phyloP scores from a whole-genome alignment of 2,329 filamentous ascomycete species.

The Verticillium zaregamsianum region DNA sequence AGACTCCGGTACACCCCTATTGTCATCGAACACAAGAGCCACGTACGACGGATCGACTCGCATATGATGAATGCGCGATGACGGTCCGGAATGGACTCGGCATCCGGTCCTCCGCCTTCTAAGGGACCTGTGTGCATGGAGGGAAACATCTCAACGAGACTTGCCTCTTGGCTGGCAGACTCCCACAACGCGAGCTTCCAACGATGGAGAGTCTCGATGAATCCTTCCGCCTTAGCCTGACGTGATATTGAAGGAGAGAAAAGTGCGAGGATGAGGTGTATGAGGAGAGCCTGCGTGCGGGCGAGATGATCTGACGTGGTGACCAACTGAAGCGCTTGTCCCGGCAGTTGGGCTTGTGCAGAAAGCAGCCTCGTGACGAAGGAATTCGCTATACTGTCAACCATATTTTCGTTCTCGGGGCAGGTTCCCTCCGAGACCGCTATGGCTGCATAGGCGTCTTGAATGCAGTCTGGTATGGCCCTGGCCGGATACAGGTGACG shows the following conservation, averaged over 20 bases:
- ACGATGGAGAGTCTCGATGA: constrained; percentile 10
- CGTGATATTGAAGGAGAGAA: constrained; percentile 18
- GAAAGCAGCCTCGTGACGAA: not conserved
- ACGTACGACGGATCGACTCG: constrained; percentile 23
- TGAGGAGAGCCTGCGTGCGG: constrained; percentile 17
- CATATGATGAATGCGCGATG: constrained; percentile 27
- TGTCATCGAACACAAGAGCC: constrained; percentile 7
- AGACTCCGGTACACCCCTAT: constrained; percentile 15
- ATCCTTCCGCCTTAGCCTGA: constrained; percentile 15
- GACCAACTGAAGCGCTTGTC: constrained; percentile 1
- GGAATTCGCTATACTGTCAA: constrained; percentile 1
- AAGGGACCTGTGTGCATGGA: not conserved
- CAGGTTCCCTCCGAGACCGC: constrained; percentile 3
- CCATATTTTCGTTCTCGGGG: constrained; percentile 5
- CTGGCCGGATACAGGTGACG: constrained; percentile 13
- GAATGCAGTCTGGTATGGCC: constrained; percentile 10
- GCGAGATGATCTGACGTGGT: constrained; percentile 12
- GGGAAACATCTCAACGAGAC: not conserved
- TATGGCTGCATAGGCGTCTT: constrained; percentile 12
- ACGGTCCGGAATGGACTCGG: constrained; percentile 7
- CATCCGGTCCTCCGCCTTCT: not conserved
- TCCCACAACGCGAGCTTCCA: constrained; percentile 15
- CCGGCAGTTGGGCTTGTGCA: not conserved
- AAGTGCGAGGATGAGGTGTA: constrained; percentile 17
- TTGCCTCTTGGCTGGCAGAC: constrained; percentile 9